phyloP scores from a whole-genome alignment of 192 early-diverging fungal genomes.

The Coemansia erecta region DNA sequence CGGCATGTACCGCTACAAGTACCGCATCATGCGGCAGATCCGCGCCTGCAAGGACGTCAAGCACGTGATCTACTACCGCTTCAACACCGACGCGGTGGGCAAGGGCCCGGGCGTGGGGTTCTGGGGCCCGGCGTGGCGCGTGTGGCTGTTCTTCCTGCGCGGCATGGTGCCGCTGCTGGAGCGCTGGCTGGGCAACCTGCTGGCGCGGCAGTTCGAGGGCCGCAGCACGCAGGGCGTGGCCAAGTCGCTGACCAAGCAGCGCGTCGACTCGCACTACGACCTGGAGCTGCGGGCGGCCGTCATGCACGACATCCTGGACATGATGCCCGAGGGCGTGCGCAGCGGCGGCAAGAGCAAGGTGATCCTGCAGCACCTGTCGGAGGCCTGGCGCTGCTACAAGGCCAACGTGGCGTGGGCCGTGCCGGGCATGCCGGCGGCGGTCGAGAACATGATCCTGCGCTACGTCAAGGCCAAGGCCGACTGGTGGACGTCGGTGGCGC shows the following conservation, averaged over 20 bases:
- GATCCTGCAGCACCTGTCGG: constrained; percentile 92
- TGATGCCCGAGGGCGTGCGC: constrained; percentile 99
- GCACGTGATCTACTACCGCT: constrained; percentile 89
- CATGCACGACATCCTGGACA: constrained; percentile 98
- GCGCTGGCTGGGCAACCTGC: constrained; percentile 97
- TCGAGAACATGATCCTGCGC: constrained; percentile 98
- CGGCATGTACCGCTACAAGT: constrained; percentile 99
- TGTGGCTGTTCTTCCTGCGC: constrained; percentile 99
- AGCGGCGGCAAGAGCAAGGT: constrained; percentile 89
- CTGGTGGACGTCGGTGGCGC: constrained; percentile 98
- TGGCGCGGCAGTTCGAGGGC: constrained; percentile 99
- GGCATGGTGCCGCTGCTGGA: constrained; percentile 96
- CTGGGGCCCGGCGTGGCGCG: constrained; percentile 99
- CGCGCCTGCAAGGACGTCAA: constrained; percentile 94
- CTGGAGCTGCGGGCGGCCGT: constrained; percentile 97
- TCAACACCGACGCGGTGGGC: constrained; percentile 93
- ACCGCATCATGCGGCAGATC: constrained; percentile 95
- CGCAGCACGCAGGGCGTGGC: constrained; percentile 95
- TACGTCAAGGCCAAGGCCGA: constrained; percentile 99
- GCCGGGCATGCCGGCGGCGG: constrained; percentile 93
- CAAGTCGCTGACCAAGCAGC: constrained; percentile 98
- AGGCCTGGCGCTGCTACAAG: constrained; percentile 97
- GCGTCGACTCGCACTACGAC: constrained; percentile 98
- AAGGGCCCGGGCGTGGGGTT: constrained; percentile 98
- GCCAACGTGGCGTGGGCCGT: constrained; percentile 99